Base-by-base conservation (phyloP, 164 flowering plant genomes). In the Vitis rupestris region DNA sequence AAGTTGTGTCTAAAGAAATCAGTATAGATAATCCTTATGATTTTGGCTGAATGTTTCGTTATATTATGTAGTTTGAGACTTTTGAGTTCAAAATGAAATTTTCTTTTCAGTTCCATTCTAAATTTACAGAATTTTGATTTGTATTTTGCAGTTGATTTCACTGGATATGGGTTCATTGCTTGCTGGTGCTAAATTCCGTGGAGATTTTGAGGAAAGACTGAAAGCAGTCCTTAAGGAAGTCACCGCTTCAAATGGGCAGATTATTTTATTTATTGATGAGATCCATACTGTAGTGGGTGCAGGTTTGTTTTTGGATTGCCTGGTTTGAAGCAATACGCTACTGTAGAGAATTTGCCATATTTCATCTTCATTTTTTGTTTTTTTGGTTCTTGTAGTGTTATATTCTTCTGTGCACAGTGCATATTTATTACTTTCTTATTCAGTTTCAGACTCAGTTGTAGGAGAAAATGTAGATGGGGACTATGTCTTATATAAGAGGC, bases 271-370 rank as follows among this genome's bases (percentile, higher is more conserved):
- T 73, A 95, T 95, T 69, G 99, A 95, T 81, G 99, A 95, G 81
- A 90, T 95, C 72, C 99, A 95, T 73, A 95, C 97, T 31, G 98
- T 95, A 58, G 98, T 93, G n/a, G 99, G 99, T 69, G 98, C 98
- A 82, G 99, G 99, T 93, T 12, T 31, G 84, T 76, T 27, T 70
- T 64, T 4, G 11, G 10, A 49, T 30, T 65, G 15, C 14, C 65
- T 58, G 19, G 10, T 37, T 29, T 57, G 47, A 30, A 16, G 30
- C 19, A 12, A 64, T 23, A 19, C 37, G n/a, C 23, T 6, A 12
- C n/a, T 61, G 14, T 29, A 53, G 56, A 53, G 16, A 14, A 37
- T 37, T 53, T 10, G 1, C 56, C 16, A 17, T 56, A 9, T 6
- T 17, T 56, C 19, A 9, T 56, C 27, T 23, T 56, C 15, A 23